These are phyloP conservation scores for Triangularia setosa DNA, from an alignment of 2,329 filamentous ascomycete species.

Conservation along the genomic window DNA sequence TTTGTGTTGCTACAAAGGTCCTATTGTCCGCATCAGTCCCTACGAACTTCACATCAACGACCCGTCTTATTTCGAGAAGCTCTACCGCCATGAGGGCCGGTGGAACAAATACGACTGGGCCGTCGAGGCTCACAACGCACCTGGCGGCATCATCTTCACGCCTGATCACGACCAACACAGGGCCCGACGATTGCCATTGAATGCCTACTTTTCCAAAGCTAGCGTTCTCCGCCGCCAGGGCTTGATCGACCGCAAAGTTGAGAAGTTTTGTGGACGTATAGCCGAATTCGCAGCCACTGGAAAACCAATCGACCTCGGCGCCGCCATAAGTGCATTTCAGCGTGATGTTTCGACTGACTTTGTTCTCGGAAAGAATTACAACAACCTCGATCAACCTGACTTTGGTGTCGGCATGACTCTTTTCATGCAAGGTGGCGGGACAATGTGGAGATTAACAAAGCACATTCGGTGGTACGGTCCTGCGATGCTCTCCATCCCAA, in stretches of 20 bases:
- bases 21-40: conserved; percentile 33
- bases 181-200: background rate
- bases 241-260: background rate
- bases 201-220: conserved; percentile 9
- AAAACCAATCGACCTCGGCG: conserved; percentile 16
- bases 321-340: conserved; percentile 16
- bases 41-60: too few species aligned
- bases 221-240: conserved; percentile 1
- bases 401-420: conserved; percentile 16
- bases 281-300: background rate
- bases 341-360: conserved; percentile 19
- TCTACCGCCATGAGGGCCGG: too few species aligned
- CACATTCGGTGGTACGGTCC: conserved; percentile 22
- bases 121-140: too few species aligned
- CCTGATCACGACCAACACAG: conserved; percentile 8
- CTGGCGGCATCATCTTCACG: conserved; percentile 7
- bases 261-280: conserved; percentile 13
- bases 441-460: conserved; percentile 21
- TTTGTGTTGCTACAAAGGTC: conserved; percentile 25
- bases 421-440: conserved; percentile 7
- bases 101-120: too few species aligned
- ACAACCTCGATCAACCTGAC: conserved; percentile 15
- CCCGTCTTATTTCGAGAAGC: too few species aligned
- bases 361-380: conserved; percentile 15
- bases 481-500: conserved; percentile 12